Base-by-base conservation (phyloP, 352 stramenopile genomes). In the Pythium grandisporangium region DNA sequence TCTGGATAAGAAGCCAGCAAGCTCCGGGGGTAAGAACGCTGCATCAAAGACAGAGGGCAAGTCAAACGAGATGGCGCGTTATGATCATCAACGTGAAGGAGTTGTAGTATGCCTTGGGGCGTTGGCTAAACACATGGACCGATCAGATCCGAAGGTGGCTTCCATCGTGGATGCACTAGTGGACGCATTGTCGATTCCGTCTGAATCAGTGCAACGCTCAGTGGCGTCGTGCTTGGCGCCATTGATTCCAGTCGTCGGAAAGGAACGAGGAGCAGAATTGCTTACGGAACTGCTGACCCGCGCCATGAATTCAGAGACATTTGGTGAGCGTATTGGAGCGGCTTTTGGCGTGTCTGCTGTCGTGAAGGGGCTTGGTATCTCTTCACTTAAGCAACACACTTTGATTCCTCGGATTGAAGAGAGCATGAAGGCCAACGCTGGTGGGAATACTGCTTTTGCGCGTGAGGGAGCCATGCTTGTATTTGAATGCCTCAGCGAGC, bases 281-380 rank as follows among this genome's bases (percentile, higher is more conserved):
- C 44, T 96, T 22, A 68, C 86, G 40, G 58, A 77, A 14, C 48
- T 96, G 40, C 50, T 96, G 2, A 70, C 63, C 10, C 68, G 70
- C 36, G 66, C 87, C 12, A 92, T 78, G 24, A 66, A 55, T 34
- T 63, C 79, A 13, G 80, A 86, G 49, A 93, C 72, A 30, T 95
- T 93, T 29, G 79, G 78, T n/a, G 75, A 89, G 41, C 78, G 85
- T 32, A 93, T 84, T 57, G 97, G 96, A 33, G 95, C 93, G 29
- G 96, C 96, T 1, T 98, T 97, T 39, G 97, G 96, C 47, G 82
- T 99, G 39, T 97, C 95, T 20, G 96, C 96, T 26, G 84, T 97
- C n/a, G 86, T 99, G 2, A 99, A 99, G 74, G 97, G 97, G 5
- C 90, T 98, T 55, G 96, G 97, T 50, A 99, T 99, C 51, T 93